These are phyloP conservation scores for Tillandsia fasciculata DNA, from an alignment of 176 grass and related monocot genomes.

Conservation along the genomic window DNA sequence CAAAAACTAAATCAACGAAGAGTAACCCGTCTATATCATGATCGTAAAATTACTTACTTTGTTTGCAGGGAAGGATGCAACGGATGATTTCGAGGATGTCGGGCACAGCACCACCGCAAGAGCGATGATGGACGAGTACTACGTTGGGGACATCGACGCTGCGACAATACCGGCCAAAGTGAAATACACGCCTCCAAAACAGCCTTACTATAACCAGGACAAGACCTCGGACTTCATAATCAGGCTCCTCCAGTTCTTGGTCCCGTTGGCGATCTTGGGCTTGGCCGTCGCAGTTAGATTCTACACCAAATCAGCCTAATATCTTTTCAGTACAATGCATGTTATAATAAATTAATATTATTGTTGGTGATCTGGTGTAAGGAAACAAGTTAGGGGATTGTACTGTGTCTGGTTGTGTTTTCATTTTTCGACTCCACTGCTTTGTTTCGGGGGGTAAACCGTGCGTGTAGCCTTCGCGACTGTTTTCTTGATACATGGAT, in stretches of 20 bases:
- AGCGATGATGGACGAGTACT: constrained; percentile 63
- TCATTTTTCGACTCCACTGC: neutral
- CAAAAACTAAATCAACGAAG: neutral
- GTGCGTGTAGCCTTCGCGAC: neutral
- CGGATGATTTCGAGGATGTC: constrained; percentile 80
- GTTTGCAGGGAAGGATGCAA: constrained; percentile 66
- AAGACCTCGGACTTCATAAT: constrained; percentile 70
- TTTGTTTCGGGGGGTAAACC: neutral
- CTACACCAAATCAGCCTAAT: constrained; percentile 62
- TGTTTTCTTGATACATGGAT: neutral
- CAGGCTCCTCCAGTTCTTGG: constrained; percentile 75
- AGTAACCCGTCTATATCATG: neutral
- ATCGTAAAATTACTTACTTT: neutral
- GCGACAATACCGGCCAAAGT: constrained; percentile 50
- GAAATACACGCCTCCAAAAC: constrained; percentile 61
- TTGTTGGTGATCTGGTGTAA: neutral
- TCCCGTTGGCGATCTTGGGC: constrained; percentile 72
- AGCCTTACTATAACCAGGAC: constrained; percentile 83
- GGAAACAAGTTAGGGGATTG: neutral
- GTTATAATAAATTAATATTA: neutral
- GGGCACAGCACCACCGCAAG: constrained; percentile 78
- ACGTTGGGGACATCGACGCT: constrained; percentile 35
- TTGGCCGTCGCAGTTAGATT: constrained; percentile 70
- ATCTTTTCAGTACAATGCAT: neutral
- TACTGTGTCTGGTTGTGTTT: neutral